These are phyloP conservation scores for Lasiodiplodia gonubiensis DNA, from an alignment of 2,329 filamentous ascomycete genomes.

Conservation along the genomic window DNA sequence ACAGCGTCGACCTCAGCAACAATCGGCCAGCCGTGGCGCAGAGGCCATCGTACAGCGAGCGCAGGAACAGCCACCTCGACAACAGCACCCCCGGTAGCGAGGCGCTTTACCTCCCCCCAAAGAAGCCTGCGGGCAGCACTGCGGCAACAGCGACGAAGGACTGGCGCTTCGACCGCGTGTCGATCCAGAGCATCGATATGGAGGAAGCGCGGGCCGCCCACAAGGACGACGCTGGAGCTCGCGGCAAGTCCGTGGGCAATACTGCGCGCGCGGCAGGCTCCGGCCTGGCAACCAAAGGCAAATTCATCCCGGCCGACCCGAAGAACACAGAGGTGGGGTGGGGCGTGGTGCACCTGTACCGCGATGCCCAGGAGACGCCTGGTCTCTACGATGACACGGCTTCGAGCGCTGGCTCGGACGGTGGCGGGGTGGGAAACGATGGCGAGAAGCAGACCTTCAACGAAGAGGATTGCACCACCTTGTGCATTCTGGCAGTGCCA, in stretches of 20 bases:
- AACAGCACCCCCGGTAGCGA: neutral
- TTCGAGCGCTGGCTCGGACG: constrained; percentile 44
- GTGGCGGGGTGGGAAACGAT: constrained; percentile 36
- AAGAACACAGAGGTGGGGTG: constrained; percentile 80
- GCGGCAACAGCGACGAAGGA: constrained; percentile 56
- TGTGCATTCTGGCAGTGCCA: constrained; percentile 93
- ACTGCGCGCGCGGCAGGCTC: constrained; percentile 29
- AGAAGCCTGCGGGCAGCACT: neutral
- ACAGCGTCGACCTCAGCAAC: constrained; percentile 37
- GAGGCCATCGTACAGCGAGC: constrained; percentile 44
- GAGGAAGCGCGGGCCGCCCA: constrained; percentile 42
- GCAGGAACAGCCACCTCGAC: constrained; percentile 40
- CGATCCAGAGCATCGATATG: constrained; percentile 82
- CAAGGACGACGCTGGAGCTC: constrained; percentile 40
- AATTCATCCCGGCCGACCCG: constrained; percentile 73
- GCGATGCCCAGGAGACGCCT: constrained; percentile 77
- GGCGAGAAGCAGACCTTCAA: constrained; percentile 41
- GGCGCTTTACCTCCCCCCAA: neutral
- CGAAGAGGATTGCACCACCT: constrained; percentile 76
- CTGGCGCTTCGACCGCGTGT: constrained; percentile 81
- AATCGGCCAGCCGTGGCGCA: constrained; percentile 8
- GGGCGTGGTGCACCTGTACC: constrained; percentile 93
- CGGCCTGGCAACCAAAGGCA: constrained; percentile 81
- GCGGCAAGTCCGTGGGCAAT: constrained; percentile 43
- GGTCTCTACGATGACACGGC: constrained; percentile 60